phyloP scores from a whole-genome alignment of 345 rosid genomes.

The Toxicodendron radicans region DNA sequence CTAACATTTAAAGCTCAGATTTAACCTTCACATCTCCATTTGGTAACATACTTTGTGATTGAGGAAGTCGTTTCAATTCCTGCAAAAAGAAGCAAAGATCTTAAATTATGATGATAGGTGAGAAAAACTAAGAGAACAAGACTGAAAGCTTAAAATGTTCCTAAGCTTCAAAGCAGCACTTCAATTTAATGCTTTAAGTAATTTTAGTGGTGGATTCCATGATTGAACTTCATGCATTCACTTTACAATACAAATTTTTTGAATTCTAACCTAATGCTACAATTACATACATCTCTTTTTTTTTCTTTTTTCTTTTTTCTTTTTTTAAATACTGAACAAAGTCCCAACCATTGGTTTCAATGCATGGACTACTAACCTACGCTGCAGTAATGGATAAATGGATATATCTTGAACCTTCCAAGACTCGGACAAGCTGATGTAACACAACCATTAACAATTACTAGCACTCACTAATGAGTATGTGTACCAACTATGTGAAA shows the following conservation, averaged over 20 bases:
- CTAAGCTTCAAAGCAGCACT: background rate
- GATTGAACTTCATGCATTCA: background rate
- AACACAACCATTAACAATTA: background rate
- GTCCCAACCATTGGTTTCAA: background rate
- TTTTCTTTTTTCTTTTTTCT: background rate
- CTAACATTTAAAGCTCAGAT: constrained; percentile 44
- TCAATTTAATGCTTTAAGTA: background rate
- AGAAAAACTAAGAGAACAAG: background rate
- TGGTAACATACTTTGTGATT: constrained; percentile 68
- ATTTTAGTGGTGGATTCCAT: background rate
- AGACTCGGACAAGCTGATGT: background rate
- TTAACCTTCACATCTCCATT: constrained; percentile 88
- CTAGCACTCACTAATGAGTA: background rate
- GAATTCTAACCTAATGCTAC: background rate
- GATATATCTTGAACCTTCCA: background rate
- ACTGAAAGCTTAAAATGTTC: background rate
- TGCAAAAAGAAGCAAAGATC: constrained; percentile 30
- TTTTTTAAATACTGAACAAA: background rate
- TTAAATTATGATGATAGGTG: background rate
- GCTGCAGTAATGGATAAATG: background rate
- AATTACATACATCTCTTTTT: background rate
- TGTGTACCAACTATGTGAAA: background rate
- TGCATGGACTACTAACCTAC: background rate
- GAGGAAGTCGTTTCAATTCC: constrained; percentile 81
- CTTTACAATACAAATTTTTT: background rate